Percentiles rank a stretch among this genome's conserved stretches.
Evolutionary conservation across 768 basidiomycete genomes (phyloP).

Genomic region (Zangia roseola): DNA sequence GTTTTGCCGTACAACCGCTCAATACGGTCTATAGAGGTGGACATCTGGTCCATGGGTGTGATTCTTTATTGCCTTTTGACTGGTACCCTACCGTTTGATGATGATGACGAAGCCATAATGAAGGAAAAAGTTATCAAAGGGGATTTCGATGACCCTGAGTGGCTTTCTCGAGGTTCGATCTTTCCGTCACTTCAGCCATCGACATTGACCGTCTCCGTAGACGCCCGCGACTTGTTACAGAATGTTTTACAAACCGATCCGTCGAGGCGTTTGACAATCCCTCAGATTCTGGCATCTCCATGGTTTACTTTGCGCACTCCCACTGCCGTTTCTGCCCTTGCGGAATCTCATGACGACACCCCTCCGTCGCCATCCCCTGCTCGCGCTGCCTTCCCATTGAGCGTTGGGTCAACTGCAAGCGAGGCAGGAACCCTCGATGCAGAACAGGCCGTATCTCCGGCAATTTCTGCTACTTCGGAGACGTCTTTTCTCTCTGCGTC

Average conservation of each 20-base stretch:
- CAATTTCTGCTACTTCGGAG: constrained; percentile 38
- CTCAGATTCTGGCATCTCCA: constrained; percentile 79
- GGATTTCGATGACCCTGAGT: constrained; percentile 88
- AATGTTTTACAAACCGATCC: constrained; percentile 78
- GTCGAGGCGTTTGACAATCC: constrained; percentile 70
- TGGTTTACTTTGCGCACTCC: constrained; percentile 65
- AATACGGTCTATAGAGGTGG: constrained; percentile 66
- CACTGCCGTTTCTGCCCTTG: constrained; percentile 2
- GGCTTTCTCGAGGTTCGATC: constrained; percentile 78
- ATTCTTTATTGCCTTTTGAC: constrained; percentile 89
- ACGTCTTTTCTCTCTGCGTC: constrained; percentile 54
- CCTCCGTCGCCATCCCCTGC: constrained; percentile 34
- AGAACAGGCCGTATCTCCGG: constrained; percentile 46
- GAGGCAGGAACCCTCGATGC: constrained; percentile 12
- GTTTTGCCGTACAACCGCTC: constrained; percentile 2
- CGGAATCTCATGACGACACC: constrained; percentile 14
- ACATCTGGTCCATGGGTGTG: constrained; percentile 92
- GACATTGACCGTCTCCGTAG: constrained; percentile 39
- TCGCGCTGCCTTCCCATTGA: constrained; percentile 30
- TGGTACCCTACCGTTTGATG: constrained; percentile 87
- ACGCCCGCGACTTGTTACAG: constrained; percentile 81
- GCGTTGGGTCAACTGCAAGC: constrained; percentile 16
- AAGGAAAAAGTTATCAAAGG: constrained; percentile 79
- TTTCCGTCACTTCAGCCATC: not conserved
- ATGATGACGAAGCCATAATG: constrained; percentile 85